phyloP scores from a whole-genome alignment of 140 eudicot species.

The Oenanthe javanica region DNA sequence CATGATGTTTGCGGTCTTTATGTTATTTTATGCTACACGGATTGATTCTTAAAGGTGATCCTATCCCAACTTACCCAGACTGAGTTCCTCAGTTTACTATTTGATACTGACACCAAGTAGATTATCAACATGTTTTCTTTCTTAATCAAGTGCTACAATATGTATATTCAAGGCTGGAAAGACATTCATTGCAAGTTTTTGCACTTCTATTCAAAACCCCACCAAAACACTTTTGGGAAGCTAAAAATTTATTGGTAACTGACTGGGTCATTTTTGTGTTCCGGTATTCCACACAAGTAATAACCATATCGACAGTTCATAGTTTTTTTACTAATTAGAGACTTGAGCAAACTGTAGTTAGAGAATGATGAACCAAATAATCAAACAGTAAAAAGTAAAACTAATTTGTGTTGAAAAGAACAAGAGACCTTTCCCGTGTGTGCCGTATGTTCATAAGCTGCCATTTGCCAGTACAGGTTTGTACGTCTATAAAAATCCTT shows the following conservation, averaged over 20 bases:
- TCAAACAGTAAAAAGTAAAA: slow-evolving; percentile 3
- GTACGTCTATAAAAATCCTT: slow-evolving; percentile 95
- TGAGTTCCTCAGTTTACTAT: neutral
- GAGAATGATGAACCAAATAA: neutral
- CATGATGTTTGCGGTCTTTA: neutral
- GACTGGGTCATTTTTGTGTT: neutral
- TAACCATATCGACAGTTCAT: neutral
- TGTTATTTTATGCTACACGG: neutral
- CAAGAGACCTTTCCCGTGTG: slow-evolving; percentile 91
- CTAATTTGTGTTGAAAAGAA: slow-evolving; percentile 4
- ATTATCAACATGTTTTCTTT: neutral
- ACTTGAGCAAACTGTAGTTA: neutral
- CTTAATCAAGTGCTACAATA: neutral
- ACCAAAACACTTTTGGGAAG: neutral
- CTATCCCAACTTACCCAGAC: neutral
- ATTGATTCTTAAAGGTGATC: neutral
- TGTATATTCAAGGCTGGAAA: neutral
- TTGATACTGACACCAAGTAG: neutral
- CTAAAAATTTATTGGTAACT: neutral
- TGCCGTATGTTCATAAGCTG: slow-evolving; percentile 95
- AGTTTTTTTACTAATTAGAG: neutral
- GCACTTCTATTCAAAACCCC: neutral
- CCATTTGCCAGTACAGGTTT: slow-evolving; percentile 99
- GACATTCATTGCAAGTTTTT: neutral
- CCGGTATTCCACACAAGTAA: neutral